Evolutionary conservation across 495 filamentous ascomycete species (phyloP).

Genomic region (Aspergillus steynii): DNA sequence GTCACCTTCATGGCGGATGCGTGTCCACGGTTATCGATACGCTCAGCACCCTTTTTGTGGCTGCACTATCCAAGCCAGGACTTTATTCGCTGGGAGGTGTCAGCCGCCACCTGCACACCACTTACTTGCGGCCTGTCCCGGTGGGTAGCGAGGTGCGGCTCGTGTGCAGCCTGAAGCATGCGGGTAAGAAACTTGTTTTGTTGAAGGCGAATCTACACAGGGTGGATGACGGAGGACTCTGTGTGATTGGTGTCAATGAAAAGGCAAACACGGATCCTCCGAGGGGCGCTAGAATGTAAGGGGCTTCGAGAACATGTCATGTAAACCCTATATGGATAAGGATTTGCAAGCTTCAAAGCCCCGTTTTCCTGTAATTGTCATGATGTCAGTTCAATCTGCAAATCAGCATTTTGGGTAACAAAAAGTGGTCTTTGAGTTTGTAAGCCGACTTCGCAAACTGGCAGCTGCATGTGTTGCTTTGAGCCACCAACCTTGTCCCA

Average conservation of each 20-base stretch:
- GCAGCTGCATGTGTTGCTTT: too few relatives aligned
- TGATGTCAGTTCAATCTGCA: too few relatives aligned
- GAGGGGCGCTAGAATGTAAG: constrained; percentile 26
- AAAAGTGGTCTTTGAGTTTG: too few relatives aligned
- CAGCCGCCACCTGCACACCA: constrained; percentile 63
- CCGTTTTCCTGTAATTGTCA: too few relatives aligned
- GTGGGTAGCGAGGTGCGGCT: constrained; percentile 51
- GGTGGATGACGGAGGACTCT: constrained; percentile 50
- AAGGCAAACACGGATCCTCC: constrained; percentile 65
- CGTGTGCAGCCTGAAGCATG: constrained; percentile 61
- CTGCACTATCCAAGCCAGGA: constrained; percentile 57
- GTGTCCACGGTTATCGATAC: constrained; percentile 66
- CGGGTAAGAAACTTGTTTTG: constrained; percentile 57
- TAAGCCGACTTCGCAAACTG: too few relatives aligned
- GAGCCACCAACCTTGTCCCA: too few relatives aligned
- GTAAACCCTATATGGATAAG: too few relatives aligned
- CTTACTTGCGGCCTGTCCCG: constrained; percentile 64
- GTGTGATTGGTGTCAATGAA: constrained; percentile 65
- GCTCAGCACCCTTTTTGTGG: constrained; percentile 59
- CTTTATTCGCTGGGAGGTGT: constrained; percentile 64
- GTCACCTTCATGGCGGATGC: constrained; percentile 70
- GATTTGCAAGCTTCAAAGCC: too few relatives aligned
- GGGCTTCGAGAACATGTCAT: too few relatives aligned
- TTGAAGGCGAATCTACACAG: constrained; percentile 41
- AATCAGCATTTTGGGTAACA: too few relatives aligned